Evolutionary conservation across 108 stramenopile genomes (phyloP).

Genomic region (Conticribra guillardii): DNA sequence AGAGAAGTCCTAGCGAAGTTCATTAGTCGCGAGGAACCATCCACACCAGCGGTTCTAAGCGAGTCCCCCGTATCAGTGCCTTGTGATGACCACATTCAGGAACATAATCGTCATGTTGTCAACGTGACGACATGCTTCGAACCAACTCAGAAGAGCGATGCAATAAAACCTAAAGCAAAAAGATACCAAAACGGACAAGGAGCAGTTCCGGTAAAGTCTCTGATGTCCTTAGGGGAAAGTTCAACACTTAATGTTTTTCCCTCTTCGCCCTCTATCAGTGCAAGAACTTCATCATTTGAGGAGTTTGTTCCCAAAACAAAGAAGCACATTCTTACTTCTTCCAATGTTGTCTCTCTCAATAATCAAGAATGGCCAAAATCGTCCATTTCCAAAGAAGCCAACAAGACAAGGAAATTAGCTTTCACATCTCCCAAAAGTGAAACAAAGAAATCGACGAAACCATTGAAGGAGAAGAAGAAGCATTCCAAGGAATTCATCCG

Average conservation of each 20-base stretch:
- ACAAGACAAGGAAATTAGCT: neutral
- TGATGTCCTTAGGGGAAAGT: too few species aligned
- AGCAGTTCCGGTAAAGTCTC: too few species aligned
- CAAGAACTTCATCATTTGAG: too few species aligned
- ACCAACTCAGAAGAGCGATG: neutral
- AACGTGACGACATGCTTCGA: neutral
- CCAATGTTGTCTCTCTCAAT: too few species aligned
- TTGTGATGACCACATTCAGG: conserved; percentile 7
- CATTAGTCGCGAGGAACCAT: neutral
- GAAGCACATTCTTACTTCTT: too few species aligned
- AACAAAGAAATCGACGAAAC: neutral
- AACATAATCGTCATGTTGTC: neutral
- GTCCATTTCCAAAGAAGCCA: conserved; percentile 2
- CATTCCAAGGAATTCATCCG: neutral
- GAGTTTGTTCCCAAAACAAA: too few species aligned
- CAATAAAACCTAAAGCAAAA: conserved; percentile 8
- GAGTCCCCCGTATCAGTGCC: conserved; percentile 48
- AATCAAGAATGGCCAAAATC: too few species aligned
- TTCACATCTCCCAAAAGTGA: neutral
- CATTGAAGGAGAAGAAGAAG: neutral
- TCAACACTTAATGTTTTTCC: too few species aligned
- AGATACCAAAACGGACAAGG: conserved; percentile 4
- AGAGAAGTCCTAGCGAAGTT: too few species aligned
- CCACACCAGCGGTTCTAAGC: conserved; percentile 35
- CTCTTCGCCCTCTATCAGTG: too few species aligned